Conservation (phyloP, 2,329 filamentous ascomycete species). For the Penicillium polonicum region DNA sequence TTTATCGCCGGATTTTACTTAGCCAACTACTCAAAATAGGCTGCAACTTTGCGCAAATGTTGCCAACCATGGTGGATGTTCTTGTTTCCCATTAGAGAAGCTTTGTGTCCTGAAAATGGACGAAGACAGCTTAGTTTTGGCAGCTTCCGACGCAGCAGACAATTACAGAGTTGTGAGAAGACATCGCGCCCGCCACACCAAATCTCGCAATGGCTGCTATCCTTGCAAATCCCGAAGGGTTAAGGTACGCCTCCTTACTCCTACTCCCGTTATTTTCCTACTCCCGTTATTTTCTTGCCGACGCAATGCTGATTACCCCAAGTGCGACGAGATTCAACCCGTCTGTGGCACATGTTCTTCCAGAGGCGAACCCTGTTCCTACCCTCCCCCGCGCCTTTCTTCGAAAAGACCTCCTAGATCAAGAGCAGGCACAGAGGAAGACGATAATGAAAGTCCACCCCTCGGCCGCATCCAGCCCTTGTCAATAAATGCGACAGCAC, state of each 20-base stretch:
- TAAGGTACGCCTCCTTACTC: not conserved
- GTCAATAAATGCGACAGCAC: not conserved
- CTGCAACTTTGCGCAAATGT: not conserved
- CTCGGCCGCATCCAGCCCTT: not conserved
- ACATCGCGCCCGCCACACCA: slow-evolving; percentile 1
- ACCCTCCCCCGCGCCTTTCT: not conserved
- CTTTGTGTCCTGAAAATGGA: not conserved
- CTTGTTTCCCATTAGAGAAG: not conserved
- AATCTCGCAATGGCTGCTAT: not conserved
- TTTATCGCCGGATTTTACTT: not conserved
- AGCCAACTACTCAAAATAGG: not conserved
- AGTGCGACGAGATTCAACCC: slow-evolving; percentile 1
- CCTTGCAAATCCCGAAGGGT: not conserved
- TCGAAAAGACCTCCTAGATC: not conserved
- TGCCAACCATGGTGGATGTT: not conserved
- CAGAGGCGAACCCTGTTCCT: slow-evolving; percentile 1
- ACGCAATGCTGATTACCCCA: not conserved
- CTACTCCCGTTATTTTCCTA: not conserved
- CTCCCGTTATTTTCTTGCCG: not conserved
- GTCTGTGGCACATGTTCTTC: not conserved
- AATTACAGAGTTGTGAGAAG: not conserved
- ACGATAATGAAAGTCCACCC: not conserved
- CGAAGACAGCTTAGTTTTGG: not conserved
- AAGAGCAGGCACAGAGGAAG: not conserved
- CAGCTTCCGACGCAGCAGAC: not conserved